Percentiles rank a stretch among this genome's conserved stretches.
Evolutionary conservation across 2,329 filamentous ascomycete species (phyloP).

Genomic region (Nannizzia gypsea): DNA sequence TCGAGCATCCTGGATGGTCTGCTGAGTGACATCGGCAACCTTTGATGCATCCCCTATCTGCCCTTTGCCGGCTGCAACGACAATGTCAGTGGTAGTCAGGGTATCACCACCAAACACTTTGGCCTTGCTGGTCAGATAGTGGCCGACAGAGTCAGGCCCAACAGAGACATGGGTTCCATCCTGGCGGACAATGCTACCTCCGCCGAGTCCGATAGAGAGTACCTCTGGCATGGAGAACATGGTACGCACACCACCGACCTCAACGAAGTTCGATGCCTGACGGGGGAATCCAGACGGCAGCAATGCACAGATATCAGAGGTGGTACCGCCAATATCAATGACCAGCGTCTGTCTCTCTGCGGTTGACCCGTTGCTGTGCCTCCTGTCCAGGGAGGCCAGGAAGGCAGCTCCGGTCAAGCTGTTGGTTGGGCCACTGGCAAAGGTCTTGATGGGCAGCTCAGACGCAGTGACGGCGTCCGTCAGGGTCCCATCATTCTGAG

Average conservation of each 20-base stretch:
- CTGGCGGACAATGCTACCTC: conserved; percentile 38
- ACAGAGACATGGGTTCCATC: conserved; percentile 33
- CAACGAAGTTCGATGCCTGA: conserved; percentile 50
- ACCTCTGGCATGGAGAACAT: conserved; percentile 51
- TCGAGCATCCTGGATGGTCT: conserved; percentile 17
- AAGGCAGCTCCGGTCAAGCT: conserved; percentile 53
- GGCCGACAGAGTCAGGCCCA: conserved; percentile 52
- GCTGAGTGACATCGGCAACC: conserved; percentile 15
- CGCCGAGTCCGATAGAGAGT: conserved; percentile 46
- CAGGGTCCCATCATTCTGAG: conserved; percentile 54
- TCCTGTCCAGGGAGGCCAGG: conserved; percentile 29
- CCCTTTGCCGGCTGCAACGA: conserved; percentile 27
- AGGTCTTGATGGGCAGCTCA: conserved; percentile 48
- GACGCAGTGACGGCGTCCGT: conserved; percentile 44
- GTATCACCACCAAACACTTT: conserved; percentile 46
- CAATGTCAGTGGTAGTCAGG: conserved; percentile 49
- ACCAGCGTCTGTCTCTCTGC: conserved; percentile 38
- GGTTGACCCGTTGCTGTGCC: conserved; percentile 10
- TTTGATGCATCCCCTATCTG: conserved; percentile 19
- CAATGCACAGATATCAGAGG: conserved; percentile 51
- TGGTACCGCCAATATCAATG: conserved; percentile 53
- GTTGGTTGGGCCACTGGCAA: conserved; percentile 53
- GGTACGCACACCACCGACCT: conserved; percentile 51
- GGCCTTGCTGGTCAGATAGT: conserved; percentile 44
- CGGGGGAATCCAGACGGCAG: conserved; percentile 52